Conservation (phyloP, 371 early-diverging fungal genomes). For the Actinomucor elegans region DNA sequence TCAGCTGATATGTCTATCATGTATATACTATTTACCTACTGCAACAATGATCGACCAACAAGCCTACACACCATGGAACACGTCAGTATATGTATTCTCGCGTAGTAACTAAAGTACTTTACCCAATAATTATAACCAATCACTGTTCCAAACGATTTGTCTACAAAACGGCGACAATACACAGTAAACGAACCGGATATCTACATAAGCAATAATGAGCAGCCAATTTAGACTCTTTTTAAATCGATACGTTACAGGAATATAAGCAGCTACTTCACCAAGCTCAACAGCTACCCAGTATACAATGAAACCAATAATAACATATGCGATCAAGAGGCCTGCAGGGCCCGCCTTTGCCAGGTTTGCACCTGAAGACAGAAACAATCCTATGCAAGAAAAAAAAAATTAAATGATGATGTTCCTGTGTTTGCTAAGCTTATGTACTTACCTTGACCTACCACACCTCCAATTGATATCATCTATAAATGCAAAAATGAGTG, state of each 20-base stretch:
- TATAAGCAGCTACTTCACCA: slow-evolving; percentile 37
- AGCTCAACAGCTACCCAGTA: slow-evolving; percentile 70
- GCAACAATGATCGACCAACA: slow-evolving; percentile 25
- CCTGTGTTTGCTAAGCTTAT: no score
- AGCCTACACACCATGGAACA: background rate
- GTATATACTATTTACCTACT: slow-evolving; percentile 13
- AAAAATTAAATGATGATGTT: background rate
- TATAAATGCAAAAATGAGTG: background rate
- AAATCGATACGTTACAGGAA: slow-evolving; percentile 13
- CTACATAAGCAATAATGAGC: background rate
- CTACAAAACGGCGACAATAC: slow-evolving; percentile 27
- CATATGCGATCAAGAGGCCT: slow-evolving; percentile 68
- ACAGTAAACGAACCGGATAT: slow-evolving; percentile 22
- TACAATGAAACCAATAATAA: slow-evolving; percentile 67
- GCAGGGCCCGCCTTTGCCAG: slow-evolving; percentile 68
- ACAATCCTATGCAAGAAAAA: slow-evolving; percentile 64
- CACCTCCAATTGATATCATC: slow-evolving; percentile 29
- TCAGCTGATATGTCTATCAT: no score
- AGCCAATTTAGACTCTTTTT: no score
- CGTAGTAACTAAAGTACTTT: background rate
- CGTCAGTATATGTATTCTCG: background rate
- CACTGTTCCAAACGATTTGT: slow-evolving; percentile 23
- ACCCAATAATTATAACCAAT: slow-evolving; percentile 27
- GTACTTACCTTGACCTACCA: slow-evolving; percentile 23
- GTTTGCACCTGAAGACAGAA: slow-evolving; percentile 72